Conservation (phyloP, 768 basidiomycete genomes). For the Paxillus ammoniavirescens region DNA sequence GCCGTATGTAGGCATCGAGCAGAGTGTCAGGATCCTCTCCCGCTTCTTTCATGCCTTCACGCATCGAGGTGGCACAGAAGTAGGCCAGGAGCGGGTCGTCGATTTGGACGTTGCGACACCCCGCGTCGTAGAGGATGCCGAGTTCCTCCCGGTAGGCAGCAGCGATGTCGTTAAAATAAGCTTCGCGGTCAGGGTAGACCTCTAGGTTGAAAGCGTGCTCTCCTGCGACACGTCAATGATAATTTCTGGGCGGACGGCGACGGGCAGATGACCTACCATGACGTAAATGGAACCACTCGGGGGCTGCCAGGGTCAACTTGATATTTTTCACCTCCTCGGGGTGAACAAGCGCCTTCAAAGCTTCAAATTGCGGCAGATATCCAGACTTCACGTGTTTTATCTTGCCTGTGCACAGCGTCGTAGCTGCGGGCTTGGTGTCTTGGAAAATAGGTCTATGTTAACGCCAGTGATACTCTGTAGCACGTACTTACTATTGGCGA, state of each 20-base stretch:
- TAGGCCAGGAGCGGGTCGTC: slow-evolving; percentile 53
- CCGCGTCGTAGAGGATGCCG: slow-evolving; percentile 42
- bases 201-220: slow-evolving; percentile 20
- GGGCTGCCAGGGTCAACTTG: slow-evolving; percentile 71
- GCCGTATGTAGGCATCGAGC: slow-evolving; percentile 55
- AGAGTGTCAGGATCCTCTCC: slow-evolving; percentile 62
- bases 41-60: slow-evolving; percentile 55
- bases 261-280: slow-evolving; percentile 42
- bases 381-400: slow-evolving; percentile 58
- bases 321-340: slow-evolving; percentile 64
- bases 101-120: slow-evolving; percentile 43
- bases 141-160: slow-evolving; percentile 46
- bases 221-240: slow-evolving; percentile 5
- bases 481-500: slow-evolving; percentile 12
- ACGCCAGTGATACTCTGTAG: not conserved
- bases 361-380: slow-evolving; percentile 63
- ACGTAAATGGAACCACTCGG: slow-evolving; percentile 70
- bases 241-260: no score
- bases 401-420: no score
- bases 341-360: slow-evolving; percentile 53
- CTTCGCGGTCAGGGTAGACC: slow-evolving; percentile 29
- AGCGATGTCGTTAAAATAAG: slow-evolving; percentile 50
- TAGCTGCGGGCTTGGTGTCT: no score
- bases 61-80: slow-evolving; percentile 61
- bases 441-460: not conserved